Conservation (phyloP, 805 yeast species). For the Kodamaea leandrae region DNA sequence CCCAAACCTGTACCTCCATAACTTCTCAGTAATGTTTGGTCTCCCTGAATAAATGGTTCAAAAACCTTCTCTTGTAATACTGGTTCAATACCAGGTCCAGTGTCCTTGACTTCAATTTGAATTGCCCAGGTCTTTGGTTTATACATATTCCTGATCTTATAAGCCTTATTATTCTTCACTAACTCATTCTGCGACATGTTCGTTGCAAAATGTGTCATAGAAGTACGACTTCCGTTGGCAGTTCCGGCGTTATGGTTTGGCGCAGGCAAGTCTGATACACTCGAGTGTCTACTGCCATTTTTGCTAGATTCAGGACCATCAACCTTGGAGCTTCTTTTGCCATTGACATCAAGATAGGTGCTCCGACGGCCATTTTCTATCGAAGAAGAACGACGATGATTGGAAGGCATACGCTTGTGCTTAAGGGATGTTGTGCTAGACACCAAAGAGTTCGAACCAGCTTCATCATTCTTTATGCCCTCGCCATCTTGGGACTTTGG, state of each 20-base stretch:
- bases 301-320: not conserved
- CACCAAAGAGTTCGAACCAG: not conserved
- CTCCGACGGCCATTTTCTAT: not conserved
- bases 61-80: slow-evolving; percentile 79
- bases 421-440: not conserved
- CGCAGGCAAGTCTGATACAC: not conserved
- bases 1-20: slow-evolving; percentile 98
- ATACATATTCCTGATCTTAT: slow-evolving; percentile 32
- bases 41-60: slow-evolving; percentile 97
- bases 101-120: slow-evolving; percentile 76
- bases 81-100: slow-evolving; percentile 92
- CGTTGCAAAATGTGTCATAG: not conserved
- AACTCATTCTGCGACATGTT: slow-evolving; percentile 24
- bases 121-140: slow-evolving; percentile 53
- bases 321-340: not conserved
- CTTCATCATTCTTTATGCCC: not conserved
- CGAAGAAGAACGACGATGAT: not conserved
- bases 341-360: not conserved
- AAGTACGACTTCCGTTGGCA: not conserved
- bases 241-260: not conserved
- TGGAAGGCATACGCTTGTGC: not conserved
- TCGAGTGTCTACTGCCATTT: not conserved
- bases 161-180: slow-evolving; percentile 35
- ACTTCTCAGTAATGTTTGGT: slow-evolving; percentile 84
- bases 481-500: slow-evolving; percentile 2